Evolutionary conservation across 164 flowering plant species (phyloP).

Genomic region (Stephania cephalantha): DNA sequence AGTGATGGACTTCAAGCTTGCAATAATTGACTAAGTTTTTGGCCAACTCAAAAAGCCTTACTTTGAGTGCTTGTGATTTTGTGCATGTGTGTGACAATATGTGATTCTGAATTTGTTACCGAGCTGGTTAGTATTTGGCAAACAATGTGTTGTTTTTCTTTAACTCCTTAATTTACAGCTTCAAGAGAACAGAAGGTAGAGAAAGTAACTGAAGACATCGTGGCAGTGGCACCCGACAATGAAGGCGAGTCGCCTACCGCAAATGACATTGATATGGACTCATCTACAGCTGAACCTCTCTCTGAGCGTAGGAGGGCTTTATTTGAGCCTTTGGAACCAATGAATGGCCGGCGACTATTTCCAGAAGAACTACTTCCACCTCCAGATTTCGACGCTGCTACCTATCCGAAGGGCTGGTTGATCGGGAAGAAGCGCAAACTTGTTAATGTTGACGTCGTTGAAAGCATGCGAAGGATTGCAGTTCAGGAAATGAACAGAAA

Average conservation of each 20-base stretch:
- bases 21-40: not conserved
- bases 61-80: no score
- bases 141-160: not conserved
- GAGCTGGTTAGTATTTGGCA: not conserved
- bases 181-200: constrained; percentile 34
- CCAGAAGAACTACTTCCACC: constrained; percentile 79
- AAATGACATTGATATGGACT: constrained; percentile 29
- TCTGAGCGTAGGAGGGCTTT: constrained; percentile 88
- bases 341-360: constrained; percentile 38
- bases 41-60: no score
- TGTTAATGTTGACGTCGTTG: constrained; percentile 96
- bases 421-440: constrained; percentile 95
- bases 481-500: constrained; percentile 95
- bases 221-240: constrained; percentile 15
- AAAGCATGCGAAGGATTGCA: constrained; percentile 91
- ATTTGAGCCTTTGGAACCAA: constrained; percentile 75
- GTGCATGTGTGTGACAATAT: no score
- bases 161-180: constrained; percentile 9
- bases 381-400: constrained; percentile 83
- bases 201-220: constrained; percentile 29
- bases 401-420: constrained; percentile 82
- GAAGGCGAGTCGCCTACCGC: constrained; percentile 30
- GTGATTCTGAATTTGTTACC: not conserved
- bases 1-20: not conserved
- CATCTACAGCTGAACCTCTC: constrained; percentile 27